Evolutionary conservation across 2,329 filamentous ascomycete species (phyloP).

Genomic region (Aspergillus sp.): DNA sequence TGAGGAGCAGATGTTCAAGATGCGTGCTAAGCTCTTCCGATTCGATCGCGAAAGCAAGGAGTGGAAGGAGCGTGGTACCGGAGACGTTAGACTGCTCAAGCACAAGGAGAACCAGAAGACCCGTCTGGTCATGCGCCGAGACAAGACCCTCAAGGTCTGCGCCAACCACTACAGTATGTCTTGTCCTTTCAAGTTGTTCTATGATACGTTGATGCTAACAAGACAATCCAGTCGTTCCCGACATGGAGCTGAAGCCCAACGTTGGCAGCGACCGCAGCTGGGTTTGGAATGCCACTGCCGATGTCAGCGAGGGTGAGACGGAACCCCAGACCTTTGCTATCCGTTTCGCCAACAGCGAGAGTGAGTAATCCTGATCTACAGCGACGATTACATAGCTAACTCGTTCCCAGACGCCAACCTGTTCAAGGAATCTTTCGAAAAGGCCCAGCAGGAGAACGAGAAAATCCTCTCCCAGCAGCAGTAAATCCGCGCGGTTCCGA

Average conservation of each 20-base stretch:
- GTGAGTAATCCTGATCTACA: conserved; percentile 55
- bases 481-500: conserved; percentile 17
- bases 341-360: conserved; percentile 95
- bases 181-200: background rate
- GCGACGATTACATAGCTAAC: conserved; percentile 16
- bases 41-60: conserved; percentile 89
- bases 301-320: conserved; percentile 96
- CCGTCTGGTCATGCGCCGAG: conserved; percentile 93
- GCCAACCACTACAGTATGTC: conserved; percentile 97
- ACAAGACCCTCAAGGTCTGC: conserved; percentile 99
- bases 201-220: conserved; percentile 17
- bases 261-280: conserved; percentile 97
- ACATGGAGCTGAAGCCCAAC: conserved; percentile 98
- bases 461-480: conserved; percentile 66
- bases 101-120: conserved; percentile 99
- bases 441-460: conserved; percentile 96
- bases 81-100: conserved; percentile 93
- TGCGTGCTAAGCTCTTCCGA: conserved; percentile 99
- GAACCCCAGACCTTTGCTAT: conserved; percentile 96
- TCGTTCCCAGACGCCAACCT: conserved; percentile 74
- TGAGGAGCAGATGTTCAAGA: conserved; percentile 98
- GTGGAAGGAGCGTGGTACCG: conserved; percentile 99
- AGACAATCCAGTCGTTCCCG: conserved; percentile 71
- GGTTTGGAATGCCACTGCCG: conserved; percentile 98
- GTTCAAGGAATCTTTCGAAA: conserved; percentile 97